Evolutionary conservation across 495 filamentous ascomycete genomes (phyloP).

Genomic region (Thermochaetoides thermophila): DNA sequence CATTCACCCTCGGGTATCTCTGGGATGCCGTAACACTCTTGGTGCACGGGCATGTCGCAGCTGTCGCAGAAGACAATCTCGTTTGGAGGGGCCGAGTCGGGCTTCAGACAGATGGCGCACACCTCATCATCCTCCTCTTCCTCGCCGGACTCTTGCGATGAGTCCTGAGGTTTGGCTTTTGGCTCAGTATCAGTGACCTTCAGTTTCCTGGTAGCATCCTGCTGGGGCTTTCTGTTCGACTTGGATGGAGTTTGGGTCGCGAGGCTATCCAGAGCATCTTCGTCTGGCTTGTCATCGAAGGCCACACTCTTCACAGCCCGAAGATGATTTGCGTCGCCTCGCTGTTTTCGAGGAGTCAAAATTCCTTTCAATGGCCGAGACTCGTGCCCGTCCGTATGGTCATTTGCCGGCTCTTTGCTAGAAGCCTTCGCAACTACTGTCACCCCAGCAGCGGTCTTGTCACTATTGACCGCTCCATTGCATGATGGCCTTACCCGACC

Average conservation of each 20-base stretch:
- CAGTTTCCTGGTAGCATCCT: conserved; percentile 9
- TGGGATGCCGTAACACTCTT: conserved; percentile 74
- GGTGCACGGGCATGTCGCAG: conserved; percentile 76
- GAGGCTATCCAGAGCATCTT: conserved; percentile 12
- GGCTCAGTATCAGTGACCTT: not conserved
- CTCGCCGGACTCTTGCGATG: conserved; percentile 1
- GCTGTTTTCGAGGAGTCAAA: conserved; percentile 23
- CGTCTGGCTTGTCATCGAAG: conserved; percentile 16
- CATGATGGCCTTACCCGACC: too few species aligned
- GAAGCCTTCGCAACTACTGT: not conserved
- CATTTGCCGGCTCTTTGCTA: conserved; percentile 1
- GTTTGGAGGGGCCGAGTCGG: conserved; percentile 32
- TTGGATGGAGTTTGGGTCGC: conserved; percentile 1
- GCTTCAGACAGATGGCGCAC: conserved; percentile 32
- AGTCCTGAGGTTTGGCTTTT: not conserved
- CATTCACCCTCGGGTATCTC: conserved; percentile 81
- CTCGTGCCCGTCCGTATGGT: conserved; percentile 1
- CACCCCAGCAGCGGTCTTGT: conserved; percentile 1
- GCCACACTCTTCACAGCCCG: conserved; percentile 25
- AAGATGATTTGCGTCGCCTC: conserved; percentile 2
- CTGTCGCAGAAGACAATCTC: conserved; percentile 85
- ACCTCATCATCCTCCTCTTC: conserved; percentile 29
- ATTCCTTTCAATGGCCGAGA: conserved; percentile 23
- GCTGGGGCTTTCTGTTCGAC: conserved; percentile 4
- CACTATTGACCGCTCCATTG: too few species aligned